phyloP scores from a whole-genome alignment of 2,329 filamentous ascomycete genomes.

The Pseudocercospora cruenta region DNA sequence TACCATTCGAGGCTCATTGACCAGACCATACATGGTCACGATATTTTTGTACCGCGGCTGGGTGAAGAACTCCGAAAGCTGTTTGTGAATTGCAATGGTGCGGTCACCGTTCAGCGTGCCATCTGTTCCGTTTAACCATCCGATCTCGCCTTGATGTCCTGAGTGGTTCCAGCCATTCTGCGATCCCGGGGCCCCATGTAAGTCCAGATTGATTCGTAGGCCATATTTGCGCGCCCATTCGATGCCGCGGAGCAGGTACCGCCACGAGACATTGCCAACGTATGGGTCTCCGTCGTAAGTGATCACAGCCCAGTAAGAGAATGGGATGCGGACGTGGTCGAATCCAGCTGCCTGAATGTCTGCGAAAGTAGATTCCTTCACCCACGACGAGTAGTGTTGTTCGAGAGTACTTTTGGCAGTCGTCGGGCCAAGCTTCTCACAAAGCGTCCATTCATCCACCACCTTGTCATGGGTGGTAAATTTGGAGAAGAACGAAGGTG shows the following conservation, averaged over 20 bases:
- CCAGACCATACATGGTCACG: slow-evolving; percentile 88
- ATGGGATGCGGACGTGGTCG: slow-evolving; percentile 96
- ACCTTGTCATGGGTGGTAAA: slow-evolving; percentile 66
- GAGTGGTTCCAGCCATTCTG: slow-evolving; percentile 99
- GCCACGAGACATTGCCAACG: slow-evolving; percentile 82
- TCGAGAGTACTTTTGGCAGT: slow-evolving; percentile 73
- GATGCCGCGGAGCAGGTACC: slow-evolving; percentile 88
- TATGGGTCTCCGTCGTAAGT: slow-evolving; percentile 87
- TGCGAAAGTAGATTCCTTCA: slow-evolving; percentile 80
- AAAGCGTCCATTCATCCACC: slow-evolving; percentile 86
- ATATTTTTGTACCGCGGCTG: slow-evolving; percentile 92
- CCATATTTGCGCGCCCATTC: slow-evolving; percentile 94
- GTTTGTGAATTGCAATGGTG: slow-evolving; percentile 83
- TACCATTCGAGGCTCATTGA: slow-evolving; percentile 89
- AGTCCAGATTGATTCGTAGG: slow-evolving; percentile 86
- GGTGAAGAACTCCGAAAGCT: slow-evolving; percentile 87
- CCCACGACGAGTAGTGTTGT: slow-evolving; percentile 86
- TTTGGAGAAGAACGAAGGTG: slow-evolving; percentile 81
- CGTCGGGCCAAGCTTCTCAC: slow-evolving; percentile 67
- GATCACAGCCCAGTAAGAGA: slow-evolving; percentile 90
- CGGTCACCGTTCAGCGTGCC: slow-evolving; percentile 77
- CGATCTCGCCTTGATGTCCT: slow-evolving; percentile 76
- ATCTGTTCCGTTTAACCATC: slow-evolving; percentile 90
- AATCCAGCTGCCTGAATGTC: slow-evolving; percentile 86
- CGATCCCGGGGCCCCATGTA: slow-evolving; percentile 88